Conservation (phyloP, 495 filamentous ascomycete species). For the Aspergillus taichungensis region DNA sequence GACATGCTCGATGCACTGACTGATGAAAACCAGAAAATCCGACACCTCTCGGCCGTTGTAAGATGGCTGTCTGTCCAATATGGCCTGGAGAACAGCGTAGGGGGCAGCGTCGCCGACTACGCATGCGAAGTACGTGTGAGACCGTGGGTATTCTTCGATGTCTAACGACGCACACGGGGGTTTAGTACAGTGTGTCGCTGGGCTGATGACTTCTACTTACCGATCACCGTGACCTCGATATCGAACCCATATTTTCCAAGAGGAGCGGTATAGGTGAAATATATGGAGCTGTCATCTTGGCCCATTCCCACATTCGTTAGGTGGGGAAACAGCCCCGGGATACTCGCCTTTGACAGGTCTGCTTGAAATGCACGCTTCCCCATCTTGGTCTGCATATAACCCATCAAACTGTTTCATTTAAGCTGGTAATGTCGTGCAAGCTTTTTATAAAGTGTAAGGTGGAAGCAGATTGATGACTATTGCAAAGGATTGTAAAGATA, state of each 20-base stretch:
- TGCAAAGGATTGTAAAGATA: not conserved
- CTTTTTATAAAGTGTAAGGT: not conserved
- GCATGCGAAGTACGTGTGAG: conserved; percentile 53
- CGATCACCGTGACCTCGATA: conserved; percentile 46
- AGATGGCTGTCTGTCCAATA: conserved; percentile 30
- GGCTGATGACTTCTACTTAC: conserved; percentile 25
- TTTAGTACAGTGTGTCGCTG: conserved; percentile 2
- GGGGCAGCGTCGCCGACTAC: conserved; percentile 44
- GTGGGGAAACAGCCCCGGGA: conserved; percentile 21
- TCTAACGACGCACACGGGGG: conserved; percentile 27
- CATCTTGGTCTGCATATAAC: conserved; percentile 43
- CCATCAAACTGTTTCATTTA: not conserved
- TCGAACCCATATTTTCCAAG: conserved; percentile 22
- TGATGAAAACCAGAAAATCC: conserved; percentile 29
- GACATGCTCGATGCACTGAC: conserved; percentile 8
- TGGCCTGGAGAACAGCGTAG: conserved; percentile 30
- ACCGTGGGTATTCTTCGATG: conserved; percentile 53
- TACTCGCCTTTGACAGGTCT: conserved; percentile 39
- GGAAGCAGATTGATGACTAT: not conserved
- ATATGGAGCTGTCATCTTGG: conserved; percentile 54
- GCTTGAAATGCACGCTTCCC: conserved; percentile 29
- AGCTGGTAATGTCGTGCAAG: not conserved
- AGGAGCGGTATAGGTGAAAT: conserved; percentile 39
- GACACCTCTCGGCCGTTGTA: conserved; percentile 21
- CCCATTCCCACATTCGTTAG: conserved; percentile 43